Evolutionary conservation across 2,329 filamentous ascomycete genomes (phyloP).

Genomic region (Cladosporium sp.): DNA sequence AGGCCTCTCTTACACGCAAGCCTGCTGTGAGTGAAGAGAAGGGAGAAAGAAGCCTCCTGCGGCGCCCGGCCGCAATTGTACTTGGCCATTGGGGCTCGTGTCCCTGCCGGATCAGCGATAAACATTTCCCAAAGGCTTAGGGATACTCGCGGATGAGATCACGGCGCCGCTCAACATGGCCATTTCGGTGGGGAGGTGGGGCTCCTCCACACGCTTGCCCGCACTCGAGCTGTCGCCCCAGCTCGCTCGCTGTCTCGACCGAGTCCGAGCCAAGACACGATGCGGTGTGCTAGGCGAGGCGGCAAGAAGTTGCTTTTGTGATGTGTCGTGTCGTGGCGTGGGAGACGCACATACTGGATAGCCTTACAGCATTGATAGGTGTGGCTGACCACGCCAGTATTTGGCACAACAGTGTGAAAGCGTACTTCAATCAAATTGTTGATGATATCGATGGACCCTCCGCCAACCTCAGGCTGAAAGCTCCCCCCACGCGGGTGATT

Average conservation of each 20-base stretch:
- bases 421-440: constrained; percentile 3
- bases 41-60: not conserved
- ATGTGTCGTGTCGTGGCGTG: too few species aligned
- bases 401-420: too few species aligned
- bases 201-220: not conserved
- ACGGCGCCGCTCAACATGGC: constrained; percentile 9
- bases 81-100: constrained; percentile 6
- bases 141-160: constrained; percentile 4
- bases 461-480: not conserved
- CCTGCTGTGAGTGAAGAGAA: not conserved
- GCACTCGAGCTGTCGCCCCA: too few species aligned
- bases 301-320: too few species aligned
- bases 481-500: too few species aligned
- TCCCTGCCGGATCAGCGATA: constrained; percentile 1
- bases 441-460: not conserved
- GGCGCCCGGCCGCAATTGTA: not conserved
- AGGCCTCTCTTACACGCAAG: not conserved
- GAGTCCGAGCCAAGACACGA: too few species aligned
- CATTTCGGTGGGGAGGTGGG: not conserved
- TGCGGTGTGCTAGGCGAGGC: too few species aligned
- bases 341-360: too few species aligned
- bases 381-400: too few species aligned
- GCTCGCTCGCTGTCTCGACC: too few species aligned
- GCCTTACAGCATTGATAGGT: too few species aligned
- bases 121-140: constrained; percentile 1